Conservation (phyloP, 345 rosid genomes). For the Viola odorata region DNA sequence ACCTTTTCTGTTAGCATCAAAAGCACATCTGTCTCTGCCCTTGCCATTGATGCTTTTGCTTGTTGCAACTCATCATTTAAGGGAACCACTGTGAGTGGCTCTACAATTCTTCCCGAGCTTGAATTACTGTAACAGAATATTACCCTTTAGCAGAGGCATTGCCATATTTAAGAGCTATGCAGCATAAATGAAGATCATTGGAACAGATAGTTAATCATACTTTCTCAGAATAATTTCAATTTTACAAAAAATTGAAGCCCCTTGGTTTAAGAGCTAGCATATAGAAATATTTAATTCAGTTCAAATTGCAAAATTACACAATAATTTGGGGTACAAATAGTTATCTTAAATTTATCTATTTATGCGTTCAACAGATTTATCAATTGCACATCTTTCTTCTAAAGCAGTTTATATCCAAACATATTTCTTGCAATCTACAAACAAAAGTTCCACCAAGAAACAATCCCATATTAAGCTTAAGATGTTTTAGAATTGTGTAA, state of each 20-base stretch:
- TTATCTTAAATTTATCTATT: too few relatives aligned
- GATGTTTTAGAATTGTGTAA: too few relatives aligned
- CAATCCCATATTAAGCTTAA: too few relatives aligned
- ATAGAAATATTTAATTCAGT: not conserved
- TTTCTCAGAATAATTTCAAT: not conserved
- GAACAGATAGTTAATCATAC: not conserved
- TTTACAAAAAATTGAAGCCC: not conserved
- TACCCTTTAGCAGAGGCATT: slow-evolving; percentile 28
- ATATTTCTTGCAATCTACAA: too few relatives aligned
- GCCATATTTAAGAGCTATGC: slow-evolving; percentile 3
- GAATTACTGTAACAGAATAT: slow-evolving; percentile 63
- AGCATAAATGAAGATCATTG: slow-evolving; percentile 10
- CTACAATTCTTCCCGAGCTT: slow-evolving; percentile 60
- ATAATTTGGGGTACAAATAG: too few relatives aligned
- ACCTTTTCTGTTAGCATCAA: slow-evolving; percentile 76
- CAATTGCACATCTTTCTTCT: too few relatives aligned
- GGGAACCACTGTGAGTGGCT: slow-evolving; percentile 79
- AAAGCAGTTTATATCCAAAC: too few relatives aligned
- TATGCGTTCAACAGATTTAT: too few relatives aligned
- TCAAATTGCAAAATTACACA: not conserved
- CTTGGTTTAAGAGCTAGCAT: not conserved
- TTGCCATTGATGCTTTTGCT: slow-evolving; percentile 62
- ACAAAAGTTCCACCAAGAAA: too few relatives aligned
- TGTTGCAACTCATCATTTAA: slow-evolving; percentile 78
- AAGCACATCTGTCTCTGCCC: slow-evolving; percentile 81